Base-by-base conservation (phyloP, 2,329 filamentous ascomycete species). In the Aspergillus brasiliensis region DNA sequence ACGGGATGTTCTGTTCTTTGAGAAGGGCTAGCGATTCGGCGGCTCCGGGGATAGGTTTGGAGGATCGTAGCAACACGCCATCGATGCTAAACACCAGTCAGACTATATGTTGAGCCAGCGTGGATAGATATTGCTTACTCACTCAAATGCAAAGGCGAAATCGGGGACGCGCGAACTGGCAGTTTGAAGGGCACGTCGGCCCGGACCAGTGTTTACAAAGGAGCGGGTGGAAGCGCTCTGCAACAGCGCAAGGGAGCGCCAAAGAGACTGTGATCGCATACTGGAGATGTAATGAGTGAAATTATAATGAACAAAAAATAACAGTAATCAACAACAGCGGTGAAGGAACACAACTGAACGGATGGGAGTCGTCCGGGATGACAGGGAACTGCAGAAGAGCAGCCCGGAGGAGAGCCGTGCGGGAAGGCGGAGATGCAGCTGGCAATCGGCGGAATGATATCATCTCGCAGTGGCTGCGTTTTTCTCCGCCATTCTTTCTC, bases 51-150 rank as follows among this genome's bases (percentile, higher is more conserved):
- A 98, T 88, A 3, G 91, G 88, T 63, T 88, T 86, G 3, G 90
- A 86, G 61, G 90, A 90, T 71, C 93, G 91, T 31, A 98, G 84
- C 19, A 99, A 86, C n/a, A 99, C 95, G 58, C 95, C 95, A 75
- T 99, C 95, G 73, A 99, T 96, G 75, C 86, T 90, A 65, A 13
- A 15, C 1, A 38, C 67, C 63, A 68, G 59, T 64, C 51, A 52
- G 54, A 52, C 34, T 28, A 37, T n/a, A 17, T 31, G 19, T 13
- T 44, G 17, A n/a, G 46, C 21, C 23, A 40, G 49, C 15, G 44
- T 48, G 25, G 5, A 31, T 23, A 28, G 47, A 53, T 58, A 1
- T n/a, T 6, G 15, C 21, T n/a, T 17, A 69, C 73, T 69, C 72
- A 81, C 78, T 81, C 78, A 62, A 81, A 78, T 37, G 78, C 78